A percentile compares a stretch with the other conserved stretches of the same genome.
Conservation (phyloP, 805 yeast species). For the Ogataea pignaliae region DNA sequence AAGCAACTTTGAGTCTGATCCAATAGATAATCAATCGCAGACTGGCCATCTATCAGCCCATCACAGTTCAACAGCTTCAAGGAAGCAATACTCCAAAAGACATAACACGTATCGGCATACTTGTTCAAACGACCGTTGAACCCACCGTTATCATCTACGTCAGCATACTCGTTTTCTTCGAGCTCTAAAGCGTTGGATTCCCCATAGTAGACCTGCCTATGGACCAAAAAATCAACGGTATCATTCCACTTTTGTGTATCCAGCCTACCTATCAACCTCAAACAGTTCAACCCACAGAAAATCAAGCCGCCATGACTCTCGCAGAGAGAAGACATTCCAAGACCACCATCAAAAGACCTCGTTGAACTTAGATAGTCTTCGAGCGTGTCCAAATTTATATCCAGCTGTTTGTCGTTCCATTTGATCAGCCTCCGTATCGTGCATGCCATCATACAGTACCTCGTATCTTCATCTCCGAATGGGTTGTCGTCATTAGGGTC, state of each 20-base stretch:
- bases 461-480: conserved; percentile 61
- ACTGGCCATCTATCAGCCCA: conserved; percentile 32
- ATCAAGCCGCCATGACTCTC: conserved; percentile 89
- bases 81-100: conserved; percentile 75
- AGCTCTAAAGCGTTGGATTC: conserved; percentile 26
- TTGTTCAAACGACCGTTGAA: conserved; percentile 87
- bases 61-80: conserved; percentile 37
- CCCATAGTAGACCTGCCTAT: conserved; percentile 52
- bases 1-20: conserved; percentile 52
- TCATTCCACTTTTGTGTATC: conserved; percentile 27
- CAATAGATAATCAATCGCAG: conserved; percentile 42
- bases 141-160: conserved; percentile 61
- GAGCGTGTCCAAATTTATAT: conserved; percentile 40
- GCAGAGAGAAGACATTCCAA: conserved; percentile 41
- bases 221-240: conserved; percentile 57
- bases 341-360: conserved; percentile 62
- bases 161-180: conserved; percentile 30
- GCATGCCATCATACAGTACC: conserved; percentile 72
- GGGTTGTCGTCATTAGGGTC: conserved; percentile 30
- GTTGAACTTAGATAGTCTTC: conserved; percentile 33
- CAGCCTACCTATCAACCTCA: conserved; percentile 37
- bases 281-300: conserved; percentile 71
- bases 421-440: conserved; percentile 51
- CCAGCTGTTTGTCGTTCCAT: conserved; percentile 25
- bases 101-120: conserved; percentile 80